These are phyloP conservation scores for Xylaria sp. DNA, from an alignment of 2,329 filamentous ascomycete genomes.

Conservation along the genomic window DNA sequence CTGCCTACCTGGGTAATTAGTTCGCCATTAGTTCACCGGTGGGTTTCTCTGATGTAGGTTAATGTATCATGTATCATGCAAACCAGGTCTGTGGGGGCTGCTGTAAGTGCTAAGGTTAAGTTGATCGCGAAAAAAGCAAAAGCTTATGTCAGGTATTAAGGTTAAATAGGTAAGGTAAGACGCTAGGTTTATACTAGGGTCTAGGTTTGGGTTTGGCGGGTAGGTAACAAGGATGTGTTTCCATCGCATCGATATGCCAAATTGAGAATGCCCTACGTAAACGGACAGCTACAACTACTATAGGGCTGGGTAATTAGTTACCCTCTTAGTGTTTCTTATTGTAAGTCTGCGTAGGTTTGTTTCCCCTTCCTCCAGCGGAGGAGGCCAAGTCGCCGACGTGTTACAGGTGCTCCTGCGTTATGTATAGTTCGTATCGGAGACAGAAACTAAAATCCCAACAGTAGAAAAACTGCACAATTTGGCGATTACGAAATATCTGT, in stretches of 20 bases:
- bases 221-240: background rate
- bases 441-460: background rate
- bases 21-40: background rate
- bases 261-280: background rate
- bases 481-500: constrained; percentile 11
- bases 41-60: background rate
- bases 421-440: constrained; percentile 18
- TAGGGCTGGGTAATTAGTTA: too few relatives aligned
- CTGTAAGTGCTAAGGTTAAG: too few relatives aligned
- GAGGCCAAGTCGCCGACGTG: background rate
- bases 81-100: background rate
- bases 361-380: background rate
- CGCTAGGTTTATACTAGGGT: too few relatives aligned
- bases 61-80: background rate
- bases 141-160: background rate
- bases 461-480: background rate
- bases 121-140: background rate
- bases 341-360: background rate
- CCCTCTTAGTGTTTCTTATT: background rate
- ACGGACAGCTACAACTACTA: too few relatives aligned
- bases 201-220: too few relatives aligned
- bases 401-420: constrained; percentile 11
- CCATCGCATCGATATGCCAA: constrained; percentile 3
- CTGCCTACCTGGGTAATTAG: background rate
- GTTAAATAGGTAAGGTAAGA: too few relatives aligned